Percentiles rank a stretch among this genome's conserved stretches.
Evolutionary conservation across 2,329 filamentous ascomycete genomes (phyloP).

Genomic region (Elsinoe perseae): DNA sequence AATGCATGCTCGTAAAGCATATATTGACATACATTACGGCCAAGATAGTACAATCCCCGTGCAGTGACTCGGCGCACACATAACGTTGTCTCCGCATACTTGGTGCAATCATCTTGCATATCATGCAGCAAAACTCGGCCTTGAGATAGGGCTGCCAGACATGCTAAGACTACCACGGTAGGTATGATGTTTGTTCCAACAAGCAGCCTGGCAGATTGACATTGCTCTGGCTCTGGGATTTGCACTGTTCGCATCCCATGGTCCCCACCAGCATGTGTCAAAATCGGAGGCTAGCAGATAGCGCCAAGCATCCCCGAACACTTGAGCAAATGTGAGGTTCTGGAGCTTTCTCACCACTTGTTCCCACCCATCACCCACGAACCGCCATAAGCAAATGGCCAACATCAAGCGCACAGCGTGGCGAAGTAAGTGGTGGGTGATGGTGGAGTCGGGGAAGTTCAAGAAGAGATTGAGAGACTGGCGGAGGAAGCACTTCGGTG

Average conservation of each 20-base stretch:
- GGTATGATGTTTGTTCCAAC: neutral
- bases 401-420: slow-evolving; percentile 3
- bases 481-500: neutral
- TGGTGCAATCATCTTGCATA: no score
- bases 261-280: neutral
- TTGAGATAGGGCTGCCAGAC: no score
- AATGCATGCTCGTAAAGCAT: neutral
- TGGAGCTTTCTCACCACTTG: neutral
- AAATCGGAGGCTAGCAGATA: neutral
- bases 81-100: neutral
- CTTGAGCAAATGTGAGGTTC: neutral
- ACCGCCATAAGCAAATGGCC: neutral
- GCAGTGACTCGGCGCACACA: neutral
- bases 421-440: slow-evolving; percentile 3
- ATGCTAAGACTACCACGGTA: neutral
- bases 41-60: neutral
- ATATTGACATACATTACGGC: neutral
- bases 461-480: slow-evolving; percentile 4
- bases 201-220: neutral
- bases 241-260: neutral
- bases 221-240: neutral
- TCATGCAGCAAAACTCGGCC: no score
- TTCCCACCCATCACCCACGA: neutral
- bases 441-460: slow-evolving; percentile 2
- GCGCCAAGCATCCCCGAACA: neutral